Percentiles rank a stretch among this genome's conserved stretches.
Conservation (phyloP, 257 asterid species). For the Penstemon newberryi region DNA sequence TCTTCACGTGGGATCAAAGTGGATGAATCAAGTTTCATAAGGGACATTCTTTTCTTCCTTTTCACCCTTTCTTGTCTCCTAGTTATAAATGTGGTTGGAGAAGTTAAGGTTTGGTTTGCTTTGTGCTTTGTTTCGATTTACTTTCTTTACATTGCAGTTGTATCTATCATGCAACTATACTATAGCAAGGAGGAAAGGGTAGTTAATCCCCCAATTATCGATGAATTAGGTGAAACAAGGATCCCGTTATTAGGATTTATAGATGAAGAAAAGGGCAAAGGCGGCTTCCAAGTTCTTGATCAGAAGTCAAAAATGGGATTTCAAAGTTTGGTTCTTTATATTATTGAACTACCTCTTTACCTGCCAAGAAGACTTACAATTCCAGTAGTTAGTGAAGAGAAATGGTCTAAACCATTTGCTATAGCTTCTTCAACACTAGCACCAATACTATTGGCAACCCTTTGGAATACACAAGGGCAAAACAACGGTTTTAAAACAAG, state of each 20-base stretch:
- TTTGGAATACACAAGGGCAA: slow-evolving; percentile 35
- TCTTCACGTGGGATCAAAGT: slow-evolving; percentile 37
- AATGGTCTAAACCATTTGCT: slow-evolving; percentile 69
- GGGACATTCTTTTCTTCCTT: slow-evolving; percentile 71
- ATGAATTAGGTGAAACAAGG: slow-evolving; percentile 23
- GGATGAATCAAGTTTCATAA: slow-evolving; percentile 53
- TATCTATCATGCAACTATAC: slow-evolving; percentile 57
- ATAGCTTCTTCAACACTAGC: slow-evolving; percentile 46
- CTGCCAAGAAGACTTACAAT: slow-evolving; percentile 78
- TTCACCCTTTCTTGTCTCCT: slow-evolving; percentile 53
- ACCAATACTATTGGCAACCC: slow-evolving; percentile 49
- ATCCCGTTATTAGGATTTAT: slow-evolving; percentile 42
- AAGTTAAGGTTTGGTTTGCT: slow-evolving; percentile 54
- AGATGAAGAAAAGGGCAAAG: slow-evolving; percentile 47
- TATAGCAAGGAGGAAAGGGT: slow-evolving; percentile 28
- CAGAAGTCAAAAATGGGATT: slow-evolving; percentile 10
- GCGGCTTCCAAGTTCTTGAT: not conserved
- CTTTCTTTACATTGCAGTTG: slow-evolving; percentile 49
- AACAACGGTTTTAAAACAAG: not conserved
- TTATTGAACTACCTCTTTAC: slow-evolving; percentile 59
- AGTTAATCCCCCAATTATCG: slow-evolving; percentile 2
- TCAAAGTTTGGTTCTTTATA: slow-evolving; percentile 17
- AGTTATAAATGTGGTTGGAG: slow-evolving; percentile 40
- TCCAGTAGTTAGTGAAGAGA: slow-evolving; percentile 55
- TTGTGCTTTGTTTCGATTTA: slow-evolving; percentile 50